Evolutionary conservation across 768 basidiomycete species (phyloP).

Genomic region (Pulveroboletus sp.): DNA sequence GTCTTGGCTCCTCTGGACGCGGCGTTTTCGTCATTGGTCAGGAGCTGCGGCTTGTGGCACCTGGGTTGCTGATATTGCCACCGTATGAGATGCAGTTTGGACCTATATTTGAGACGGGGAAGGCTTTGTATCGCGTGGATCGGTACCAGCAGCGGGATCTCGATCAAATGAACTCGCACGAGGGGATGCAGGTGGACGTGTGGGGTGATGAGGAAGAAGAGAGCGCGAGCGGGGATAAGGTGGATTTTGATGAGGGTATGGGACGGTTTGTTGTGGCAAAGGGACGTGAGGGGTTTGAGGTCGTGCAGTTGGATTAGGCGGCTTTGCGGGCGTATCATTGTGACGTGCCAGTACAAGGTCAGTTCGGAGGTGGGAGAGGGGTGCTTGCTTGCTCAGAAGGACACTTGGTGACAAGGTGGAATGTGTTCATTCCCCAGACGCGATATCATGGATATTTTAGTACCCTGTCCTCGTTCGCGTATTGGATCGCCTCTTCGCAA

Average conservation of each 20-base stretch:
- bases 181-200: not conserved
- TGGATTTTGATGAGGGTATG: slow-evolving; percentile 31
- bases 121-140: slow-evolving; percentile 17
- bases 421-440: not conserved
- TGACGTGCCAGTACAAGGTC: not conserved
- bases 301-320: slow-evolving; percentile 20
- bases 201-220: not conserved
- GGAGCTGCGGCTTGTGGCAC: slow-evolving; percentile 22
- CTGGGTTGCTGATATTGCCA: slow-evolving; percentile 20
- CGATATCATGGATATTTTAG: not conserved
- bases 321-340: not conserved
- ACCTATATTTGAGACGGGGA: slow-evolving; percentile 24
- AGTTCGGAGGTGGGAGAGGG: not conserved
- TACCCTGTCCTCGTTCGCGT: not conserved
- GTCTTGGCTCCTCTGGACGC: slow-evolving; percentile 26
- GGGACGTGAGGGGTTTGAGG: slow-evolving; percentile 23
- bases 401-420: not conserved
- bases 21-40: slow-evolving; percentile 24
- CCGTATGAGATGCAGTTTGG: slow-evolving; percentile 29
- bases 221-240: slow-evolving; percentile 9
- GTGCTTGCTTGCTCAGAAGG: not conserved
- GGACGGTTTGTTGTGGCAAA: slow-evolving; percentile 28
- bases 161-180: not conserved
- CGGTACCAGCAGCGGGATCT: not conserved
- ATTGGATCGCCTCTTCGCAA: not conserved